Base-by-base conservation (phyloP, 2,329 filamentous ascomycete genomes). In the Ilyonectria sp. region DNA sequence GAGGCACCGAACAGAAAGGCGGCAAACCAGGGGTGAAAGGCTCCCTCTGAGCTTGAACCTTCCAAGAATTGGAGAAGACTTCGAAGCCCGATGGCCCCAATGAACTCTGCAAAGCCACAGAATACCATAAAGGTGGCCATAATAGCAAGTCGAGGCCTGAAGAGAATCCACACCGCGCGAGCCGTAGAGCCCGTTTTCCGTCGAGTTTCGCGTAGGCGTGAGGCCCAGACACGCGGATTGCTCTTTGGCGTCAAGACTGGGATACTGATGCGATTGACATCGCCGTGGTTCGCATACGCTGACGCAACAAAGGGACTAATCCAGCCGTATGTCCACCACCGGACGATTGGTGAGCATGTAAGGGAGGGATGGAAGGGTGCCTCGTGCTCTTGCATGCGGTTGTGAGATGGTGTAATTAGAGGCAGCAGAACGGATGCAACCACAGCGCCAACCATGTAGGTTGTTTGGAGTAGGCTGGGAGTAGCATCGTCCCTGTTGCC, bases 251-350 rank as follows among this genome's bases (percentile, higher is more conserved):
- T 60, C 46, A 60, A 60, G 3, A 43, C 26, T 6, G 57, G 57
- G 11, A 60, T n/a, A 40, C 13, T 23, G 44, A 50, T 26, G 31
- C 8, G 44, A 17, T 6, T 15, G 23, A 15, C 23, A 26, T 17
- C 46, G 7, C 46, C 23, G 6, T 26, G 46, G 23, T 58, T 58
- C 11, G 11, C 13, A 19, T 35, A 53, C 5, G 44, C 49, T 6
- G 52, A 21, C 6, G 54, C 26, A 4, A 63, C 37, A 31, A 63
- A 63, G 17, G 43, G 53, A 9, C 40, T 63, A 21, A 63, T 37
- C 61, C 61, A 63, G 17, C 26, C 31, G 26, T 59, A 63, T 6
- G 54, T 58, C 61, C 61, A 63, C 61, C 61, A 63, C 23, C 61
- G 33, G 2, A 40, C 33, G 15, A 63, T 33, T 9, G 61, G 61